Evolutionary conservation across 2,329 filamentous ascomycete species (phyloP).

Genomic region (Amauroascus niger): DNA sequence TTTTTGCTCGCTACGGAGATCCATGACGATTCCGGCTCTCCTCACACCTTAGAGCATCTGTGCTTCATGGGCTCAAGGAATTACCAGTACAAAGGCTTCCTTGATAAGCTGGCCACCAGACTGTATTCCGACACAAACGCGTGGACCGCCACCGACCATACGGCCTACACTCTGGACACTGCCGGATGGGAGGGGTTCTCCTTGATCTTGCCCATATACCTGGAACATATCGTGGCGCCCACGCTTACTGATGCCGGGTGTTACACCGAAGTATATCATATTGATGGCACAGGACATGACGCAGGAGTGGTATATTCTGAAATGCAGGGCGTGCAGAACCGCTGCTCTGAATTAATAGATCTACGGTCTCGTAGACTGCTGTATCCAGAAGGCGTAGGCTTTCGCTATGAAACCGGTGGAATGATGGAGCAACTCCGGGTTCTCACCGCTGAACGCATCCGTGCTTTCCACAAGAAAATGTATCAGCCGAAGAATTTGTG

Average conservation of each 20-base stretch:
- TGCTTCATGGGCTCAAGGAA: conserved; percentile 86
- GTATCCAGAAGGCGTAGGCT: conserved; percentile 83
- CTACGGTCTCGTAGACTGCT: conserved; percentile 66
- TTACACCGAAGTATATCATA: conserved; percentile 91
- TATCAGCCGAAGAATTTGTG: conserved; percentile 96
- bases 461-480: conserved; percentile 92
- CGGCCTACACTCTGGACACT: conserved; percentile 87
- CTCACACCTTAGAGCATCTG: conserved; percentile 73
- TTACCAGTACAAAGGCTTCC: conserved; percentile 87
- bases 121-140: conserved; percentile 93
- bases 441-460: conserved; percentile 78
- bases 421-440: conserved; percentile 87
- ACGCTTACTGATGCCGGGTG: conserved; percentile 88
- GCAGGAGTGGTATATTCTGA: conserved; percentile 97
- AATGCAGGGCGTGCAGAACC: conserved; percentile 93
- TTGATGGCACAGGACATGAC: conserved; percentile 88
- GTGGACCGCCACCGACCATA: conserved; percentile 94
- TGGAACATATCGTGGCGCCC: conserved; percentile 86
- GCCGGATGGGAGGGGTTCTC: conserved; percentile 96
- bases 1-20: conserved; percentile 96
- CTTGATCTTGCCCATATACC: conserved; percentile 85
- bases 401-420: conserved; percentile 95
- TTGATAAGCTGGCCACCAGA: conserved; percentile 87
- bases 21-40: conserved; percentile 90
- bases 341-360: conserved; percentile 76